These are phyloP conservation scores for Penicillium atrosanguineum DNA, from an alignment of 495 filamentous ascomycete species.

Conservation along the genomic window DNA sequence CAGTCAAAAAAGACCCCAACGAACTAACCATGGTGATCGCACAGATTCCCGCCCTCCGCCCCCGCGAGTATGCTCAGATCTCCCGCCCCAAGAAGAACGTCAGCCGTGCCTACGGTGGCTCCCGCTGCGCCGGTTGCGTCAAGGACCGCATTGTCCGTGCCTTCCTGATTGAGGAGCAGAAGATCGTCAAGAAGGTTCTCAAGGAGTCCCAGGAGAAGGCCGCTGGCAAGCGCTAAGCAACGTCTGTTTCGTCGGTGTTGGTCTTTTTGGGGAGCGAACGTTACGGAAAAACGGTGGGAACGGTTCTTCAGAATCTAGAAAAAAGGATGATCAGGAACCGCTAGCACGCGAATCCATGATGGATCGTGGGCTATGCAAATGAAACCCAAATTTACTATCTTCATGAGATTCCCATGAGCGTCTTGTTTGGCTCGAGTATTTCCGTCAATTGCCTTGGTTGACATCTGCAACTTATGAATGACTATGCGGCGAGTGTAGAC, in stretches of 20 bases:
- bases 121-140: constrained; percentile 96
- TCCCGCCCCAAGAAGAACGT: constrained; percentile 99
- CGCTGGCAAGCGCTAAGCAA: constrained; percentile 49
- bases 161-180: constrained; percentile 99
- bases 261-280: constrained; percentile 43
- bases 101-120: constrained; percentile 96
- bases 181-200: constrained; percentile 99
- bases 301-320: constrained; percentile 30
- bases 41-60: constrained; percentile 93
- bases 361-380: constrained; percentile 30
- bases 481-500: neutral
- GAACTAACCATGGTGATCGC: constrained; percentile 20
- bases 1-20: constrained; percentile 5
- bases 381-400: constrained; percentile 36
- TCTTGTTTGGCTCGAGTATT: constrained; percentile 1
- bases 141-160: constrained; percentile 95
- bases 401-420: constrained; percentile 27
- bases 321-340: constrained; percentile 36
- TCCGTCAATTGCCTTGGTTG: neutral
- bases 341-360: constrained; percentile 25
- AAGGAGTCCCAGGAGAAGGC: constrained; percentile 88
- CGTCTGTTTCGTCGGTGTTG: constrained; percentile 40
- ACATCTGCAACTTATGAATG: neutral
- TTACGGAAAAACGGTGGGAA: constrained; percentile 40
- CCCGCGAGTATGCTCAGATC: constrained; percentile 93